phyloP scores from a whole-genome alignment of 2,329 filamentous ascomycete species.

The Microdochium nivale region DNA sequence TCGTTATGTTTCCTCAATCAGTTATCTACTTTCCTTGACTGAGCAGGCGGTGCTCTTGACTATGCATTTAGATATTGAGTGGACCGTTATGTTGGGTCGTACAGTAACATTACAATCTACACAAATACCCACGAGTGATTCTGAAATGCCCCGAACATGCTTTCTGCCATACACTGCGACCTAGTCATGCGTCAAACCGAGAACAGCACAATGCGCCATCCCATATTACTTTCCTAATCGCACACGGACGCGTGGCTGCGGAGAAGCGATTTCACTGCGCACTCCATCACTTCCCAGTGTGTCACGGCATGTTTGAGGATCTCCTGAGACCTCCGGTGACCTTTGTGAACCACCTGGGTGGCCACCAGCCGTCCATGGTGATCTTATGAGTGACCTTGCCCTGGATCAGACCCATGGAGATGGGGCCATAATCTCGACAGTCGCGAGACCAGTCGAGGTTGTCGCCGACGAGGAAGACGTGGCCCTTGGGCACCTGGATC shows the following conservation, averaged over 20 bases:
- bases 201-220: too few relatives aligned
- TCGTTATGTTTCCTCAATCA: background rate
- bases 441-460: conserved; percentile 79
- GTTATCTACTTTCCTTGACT: background rate
- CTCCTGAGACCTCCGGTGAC: conserved; percentile 28
- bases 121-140: background rate
- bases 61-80: conserved; percentile 4
- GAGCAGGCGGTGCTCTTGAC: background rate
- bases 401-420: conserved; percentile 75
- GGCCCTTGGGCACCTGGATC: conserved; percentile 76
- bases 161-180: too few relatives aligned
- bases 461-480: conserved; percentile 87
- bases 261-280: background rate
- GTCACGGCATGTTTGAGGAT: background rate
- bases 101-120: background rate
- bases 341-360: conserved; percentile 41
- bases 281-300: too few relatives aligned
- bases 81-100: background rate
- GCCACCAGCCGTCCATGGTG: conserved; percentile 25
- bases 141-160: background rate
- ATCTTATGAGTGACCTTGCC: conserved; percentile 67
- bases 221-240: too few relatives aligned
- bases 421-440: conserved; percentile 75
- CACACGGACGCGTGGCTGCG: too few relatives aligned
- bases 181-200: too few relatives aligned